phyloP scores from a whole-genome alignment of 78 protist species.

The Speleostelium caveatum region DNA sequence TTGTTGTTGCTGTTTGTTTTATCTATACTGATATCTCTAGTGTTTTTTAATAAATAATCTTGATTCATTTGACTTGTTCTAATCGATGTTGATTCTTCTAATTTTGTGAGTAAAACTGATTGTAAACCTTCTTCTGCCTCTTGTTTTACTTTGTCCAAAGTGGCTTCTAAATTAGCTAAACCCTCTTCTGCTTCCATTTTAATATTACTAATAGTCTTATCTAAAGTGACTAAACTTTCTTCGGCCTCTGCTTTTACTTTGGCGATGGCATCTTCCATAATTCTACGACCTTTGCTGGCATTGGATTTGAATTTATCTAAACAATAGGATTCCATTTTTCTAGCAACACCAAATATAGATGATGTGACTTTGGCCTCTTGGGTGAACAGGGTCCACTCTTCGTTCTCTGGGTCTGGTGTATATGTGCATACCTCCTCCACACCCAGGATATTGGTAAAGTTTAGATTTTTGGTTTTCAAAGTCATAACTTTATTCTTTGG shows the following conservation, averaged over 20 bases:
- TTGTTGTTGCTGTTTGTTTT: not conserved
- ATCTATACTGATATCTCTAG: not conserved
- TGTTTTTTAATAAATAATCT: no score
- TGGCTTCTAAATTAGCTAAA: slow-evolving; percentile 18
- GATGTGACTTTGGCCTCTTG: slow-evolving; percentile 68
- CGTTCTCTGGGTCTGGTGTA: slow-evolving; percentile 54
- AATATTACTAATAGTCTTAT: slow-evolving; percentile 15
- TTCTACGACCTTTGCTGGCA: slow-evolving; percentile 47
- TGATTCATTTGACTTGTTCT: not conserved
- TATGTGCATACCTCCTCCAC: slow-evolving; percentile 74
- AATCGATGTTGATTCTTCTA: not conserved
- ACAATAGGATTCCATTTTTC: slow-evolving; percentile 51
- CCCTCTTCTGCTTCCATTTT: slow-evolving; percentile 56
- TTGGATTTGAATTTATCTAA: slow-evolving; percentile 40
- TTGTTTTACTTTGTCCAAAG: not conserved
- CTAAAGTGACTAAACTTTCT: slow-evolving; percentile 27
- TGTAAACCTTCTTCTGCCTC: slow-evolving; percentile 31
- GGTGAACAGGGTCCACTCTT: slow-evolving; percentile 60
- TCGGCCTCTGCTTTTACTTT: slow-evolving; percentile 57
- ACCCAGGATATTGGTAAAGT: slow-evolving; percentile 57
- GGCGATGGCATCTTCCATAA: slow-evolving; percentile 58
- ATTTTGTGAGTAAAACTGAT: not conserved
- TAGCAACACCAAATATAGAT: slow-evolving; percentile 51
- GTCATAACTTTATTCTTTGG: slow-evolving; percentile 61
- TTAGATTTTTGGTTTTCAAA: slow-evolving; percentile 47